phyloP scores from a whole-genome alignment of 768 basidiomycete genomes.

The Lanmaoa pseudosensibilis region DNA sequence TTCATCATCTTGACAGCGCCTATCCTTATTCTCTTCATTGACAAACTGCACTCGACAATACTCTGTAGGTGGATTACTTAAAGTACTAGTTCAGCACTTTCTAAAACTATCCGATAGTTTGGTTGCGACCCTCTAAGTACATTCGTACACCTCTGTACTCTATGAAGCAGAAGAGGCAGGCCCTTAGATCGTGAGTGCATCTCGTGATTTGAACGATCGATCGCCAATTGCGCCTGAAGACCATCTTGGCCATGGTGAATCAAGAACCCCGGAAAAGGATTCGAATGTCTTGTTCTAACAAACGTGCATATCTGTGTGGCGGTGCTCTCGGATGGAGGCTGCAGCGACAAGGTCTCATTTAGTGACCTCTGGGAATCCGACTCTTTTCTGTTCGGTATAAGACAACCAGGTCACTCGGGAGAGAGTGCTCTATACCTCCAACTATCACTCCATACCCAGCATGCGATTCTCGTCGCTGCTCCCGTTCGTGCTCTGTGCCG shows the following conservation, averaged over 20 bases:
- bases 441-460: constrained; percentile 7
- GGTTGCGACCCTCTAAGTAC: constrained; percentile 93
- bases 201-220: background rate
- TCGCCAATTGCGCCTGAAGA: constrained; percentile 38
- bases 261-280: no score
- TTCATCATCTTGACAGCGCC: constrained; percentile 86
- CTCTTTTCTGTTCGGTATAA: constrained; percentile 4
- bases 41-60: constrained; percentile 90
- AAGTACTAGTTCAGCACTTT: background rate
- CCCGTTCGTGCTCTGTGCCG: constrained; percentile 15
- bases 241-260: no score
- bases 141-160: constrained; percentile 92
- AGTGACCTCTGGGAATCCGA: constrained; percentile 10
- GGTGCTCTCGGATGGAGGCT: background rate
- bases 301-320: constrained; percentile 3
- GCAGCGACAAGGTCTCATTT: constrained; percentile 3
- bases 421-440: constrained; percentile 2
- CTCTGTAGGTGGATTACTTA: constrained; percentile 66
- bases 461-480: constrained; percentile 23
- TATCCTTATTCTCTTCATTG: constrained; percentile 81
- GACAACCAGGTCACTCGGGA: background rate
- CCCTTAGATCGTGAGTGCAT: constrained; percentile 74
- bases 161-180: constrained; percentile 90
- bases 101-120: constrained; percentile 53
- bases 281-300: no score